These are phyloP conservation scores for Solanum boliviense DNA, from an alignment of 257 asterid genomes.

Conservation along the genomic window DNA sequence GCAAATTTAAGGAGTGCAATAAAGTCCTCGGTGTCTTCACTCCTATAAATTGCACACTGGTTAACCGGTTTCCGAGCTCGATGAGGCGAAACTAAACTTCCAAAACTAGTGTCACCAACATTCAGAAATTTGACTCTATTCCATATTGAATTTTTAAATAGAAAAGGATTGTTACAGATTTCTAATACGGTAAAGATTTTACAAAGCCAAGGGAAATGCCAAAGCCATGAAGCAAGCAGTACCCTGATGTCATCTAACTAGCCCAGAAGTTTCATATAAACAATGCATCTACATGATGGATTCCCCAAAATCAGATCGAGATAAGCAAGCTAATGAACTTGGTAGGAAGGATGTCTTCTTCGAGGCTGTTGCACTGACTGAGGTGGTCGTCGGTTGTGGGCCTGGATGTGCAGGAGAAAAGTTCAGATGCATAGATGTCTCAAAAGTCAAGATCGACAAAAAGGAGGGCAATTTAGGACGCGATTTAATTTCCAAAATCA, in stretches of 20 bases:
- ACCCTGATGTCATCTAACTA: neutral
- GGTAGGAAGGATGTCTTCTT: constrained; percentile 33
- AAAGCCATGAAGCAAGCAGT: neutral
- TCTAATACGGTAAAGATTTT: neutral
- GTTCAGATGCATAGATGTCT: neutral
- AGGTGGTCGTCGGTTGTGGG: constrained; percentile 66
- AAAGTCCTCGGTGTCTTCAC: neutral
- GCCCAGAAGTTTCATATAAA: neutral
- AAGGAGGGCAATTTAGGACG: neutral
- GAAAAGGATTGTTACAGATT: neutral
- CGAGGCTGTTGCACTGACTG: constrained; percentile 59
- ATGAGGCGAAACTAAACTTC: neutral
- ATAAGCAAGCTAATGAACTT: constrained; percentile 25
- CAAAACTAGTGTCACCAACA: neutral
- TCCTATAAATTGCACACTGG: neutral
- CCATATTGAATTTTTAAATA: neutral
- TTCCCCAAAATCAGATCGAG: neutral
- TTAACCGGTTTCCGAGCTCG: neutral
- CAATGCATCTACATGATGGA: neutral
- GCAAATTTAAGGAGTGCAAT: neutral
- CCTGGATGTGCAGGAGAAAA: constrained; percentile 31
- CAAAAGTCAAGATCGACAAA: neutral
- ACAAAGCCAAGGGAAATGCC: neutral
- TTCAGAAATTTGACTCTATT: neutral
- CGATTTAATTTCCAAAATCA: neutral